Conservation (phyloP, 495 filamentous ascomycete species). For the Podospora conica region DNA sequence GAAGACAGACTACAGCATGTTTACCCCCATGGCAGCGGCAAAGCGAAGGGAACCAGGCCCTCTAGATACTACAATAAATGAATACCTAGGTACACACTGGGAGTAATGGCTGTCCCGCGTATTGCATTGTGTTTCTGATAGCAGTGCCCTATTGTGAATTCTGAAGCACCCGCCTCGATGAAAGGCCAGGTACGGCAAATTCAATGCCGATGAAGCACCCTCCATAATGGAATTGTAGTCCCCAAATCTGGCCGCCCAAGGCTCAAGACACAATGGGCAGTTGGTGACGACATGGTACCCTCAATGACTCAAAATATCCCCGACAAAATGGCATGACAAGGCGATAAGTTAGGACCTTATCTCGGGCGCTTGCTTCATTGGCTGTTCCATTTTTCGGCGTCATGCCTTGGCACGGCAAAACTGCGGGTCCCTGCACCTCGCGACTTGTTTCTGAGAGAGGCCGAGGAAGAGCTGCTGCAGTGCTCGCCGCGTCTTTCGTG, state of each 20-base stretch:
- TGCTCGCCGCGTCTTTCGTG: background rate
- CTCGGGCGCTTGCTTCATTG: background rate
- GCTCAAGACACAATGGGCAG: background rate
- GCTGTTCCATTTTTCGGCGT: background rate
- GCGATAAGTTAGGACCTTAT: too few relatives aligned
- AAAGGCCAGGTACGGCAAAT: background rate
- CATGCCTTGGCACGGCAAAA: background rate
- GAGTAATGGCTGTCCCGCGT: background rate
- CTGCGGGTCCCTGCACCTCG: background rate
- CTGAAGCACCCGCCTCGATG: background rate
- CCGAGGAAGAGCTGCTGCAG: background rate
- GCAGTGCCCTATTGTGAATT: background rate
- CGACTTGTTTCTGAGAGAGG: background rate
- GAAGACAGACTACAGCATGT: constrained; percentile 6
- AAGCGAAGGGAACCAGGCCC: background rate
- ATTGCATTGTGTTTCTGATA: background rate
- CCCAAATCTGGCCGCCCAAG: background rate
- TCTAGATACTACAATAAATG: background rate
- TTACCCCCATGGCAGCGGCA: background rate
- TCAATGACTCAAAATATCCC: background rate
- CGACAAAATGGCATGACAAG: too few relatives aligned
- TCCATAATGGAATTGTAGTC: background rate
- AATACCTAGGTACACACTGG: background rate
- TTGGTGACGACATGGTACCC: background rate
- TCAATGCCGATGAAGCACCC: background rate